Base-by-base conservation (phyloP, 2,329 filamentous ascomycete species). In the Periglandula ipomoeae region DNA sequence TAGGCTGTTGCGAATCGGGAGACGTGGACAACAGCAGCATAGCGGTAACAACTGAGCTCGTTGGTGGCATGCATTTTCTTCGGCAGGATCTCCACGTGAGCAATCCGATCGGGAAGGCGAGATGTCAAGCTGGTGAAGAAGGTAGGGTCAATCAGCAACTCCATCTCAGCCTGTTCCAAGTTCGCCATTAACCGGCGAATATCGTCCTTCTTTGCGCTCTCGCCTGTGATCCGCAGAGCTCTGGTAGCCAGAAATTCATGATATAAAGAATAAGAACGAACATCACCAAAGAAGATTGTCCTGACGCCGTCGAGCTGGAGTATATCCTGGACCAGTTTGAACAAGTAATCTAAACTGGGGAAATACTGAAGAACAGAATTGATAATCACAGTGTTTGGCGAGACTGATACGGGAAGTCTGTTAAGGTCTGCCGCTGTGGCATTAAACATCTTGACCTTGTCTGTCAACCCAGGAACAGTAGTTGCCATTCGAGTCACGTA, bases 341-440 rank as follows among this genome's bases (percentile, higher is more conserved):
- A 19, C 1, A 63, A 15, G n/a, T 63, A 63, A 1, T 57, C 54
- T 13, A 49, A 51, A 7, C 45, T 58, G 6, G 60, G 60, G 30
- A 63, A 63, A 27, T 63, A 61, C 17, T 63, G 60, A 0, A 50
- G 54, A 0, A 61, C 61, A 0, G 61, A 62, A 40, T 63, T 62
- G 24, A 63, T 8, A 4, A 64, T 44, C 4, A 59, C 56, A 1
- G 59, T 35, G 1, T 55, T 47, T 0, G 58, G 51, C 0, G 47
- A 42, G 3, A 47, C 19, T 0, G 20, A 57, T 44, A 23, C 20
- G 9, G 22, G 20, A 3, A 42, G 10, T 17, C 11, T 11, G 2
- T 7, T 10, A 0, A 61, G 24, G 22, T 40, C 9, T 19, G 10
- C 35, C 5, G 35, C 41, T 7, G 41, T 44, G 11, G 42, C 42